phyloP scores from a whole-genome alignment of 257 asterid genomes.

The Solanum ahanhuiri region DNA sequence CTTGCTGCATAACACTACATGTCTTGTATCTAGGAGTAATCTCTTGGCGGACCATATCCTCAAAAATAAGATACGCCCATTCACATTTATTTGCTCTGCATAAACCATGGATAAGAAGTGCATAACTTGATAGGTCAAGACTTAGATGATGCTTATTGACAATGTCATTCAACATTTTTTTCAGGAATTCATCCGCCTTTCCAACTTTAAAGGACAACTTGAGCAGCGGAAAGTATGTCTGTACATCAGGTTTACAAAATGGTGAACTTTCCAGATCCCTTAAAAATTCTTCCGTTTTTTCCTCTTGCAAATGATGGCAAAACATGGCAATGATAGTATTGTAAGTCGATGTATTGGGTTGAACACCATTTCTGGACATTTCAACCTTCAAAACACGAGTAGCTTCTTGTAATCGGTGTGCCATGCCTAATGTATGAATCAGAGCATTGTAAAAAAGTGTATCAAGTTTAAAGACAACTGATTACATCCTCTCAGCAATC shows the following conservation, averaged over 20 bases:
- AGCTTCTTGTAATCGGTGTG: slow-evolving; percentile 43
- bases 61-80: slow-evolving; percentile 45
- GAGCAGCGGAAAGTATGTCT: slow-evolving; percentile 57
- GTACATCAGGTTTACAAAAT: slow-evolving; percentile 65
- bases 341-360: slow-evolving; percentile 67
- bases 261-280: slow-evolving; percentile 46
- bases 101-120: slow-evolving; percentile 71
- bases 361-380: slow-evolving; percentile 32
- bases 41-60: slow-evolving; percentile 51
- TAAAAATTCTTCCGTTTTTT: slow-evolving; percentile 36
- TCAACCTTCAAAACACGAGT: slow-evolving; percentile 35
- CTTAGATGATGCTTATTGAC: slow-evolving; percentile 55
- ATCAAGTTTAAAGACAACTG: slow-evolving; percentile 53
- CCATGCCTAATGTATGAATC: slow-evolving; percentile 61
- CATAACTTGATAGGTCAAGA: slow-evolving; percentile 58
- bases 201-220: slow-evolving; percentile 37
- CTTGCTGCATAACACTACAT: slow-evolving; percentile 55
- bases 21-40: slow-evolving; percentile 68
- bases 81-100: slow-evolving; percentile 53
- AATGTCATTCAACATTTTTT: slow-evolving; percentile 37
- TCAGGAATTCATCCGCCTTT: slow-evolving; percentile 20
- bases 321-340: slow-evolving; percentile 81
- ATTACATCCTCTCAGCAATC: slow-evolving; percentile 48
- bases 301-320: slow-evolving; percentile 48
- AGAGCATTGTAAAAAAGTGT: slow-evolving; percentile 57